Evolutionary conservation across 768 basidiomycete species (phyloP).

Genomic region (Strobilomyces echinocephalus): DNA sequence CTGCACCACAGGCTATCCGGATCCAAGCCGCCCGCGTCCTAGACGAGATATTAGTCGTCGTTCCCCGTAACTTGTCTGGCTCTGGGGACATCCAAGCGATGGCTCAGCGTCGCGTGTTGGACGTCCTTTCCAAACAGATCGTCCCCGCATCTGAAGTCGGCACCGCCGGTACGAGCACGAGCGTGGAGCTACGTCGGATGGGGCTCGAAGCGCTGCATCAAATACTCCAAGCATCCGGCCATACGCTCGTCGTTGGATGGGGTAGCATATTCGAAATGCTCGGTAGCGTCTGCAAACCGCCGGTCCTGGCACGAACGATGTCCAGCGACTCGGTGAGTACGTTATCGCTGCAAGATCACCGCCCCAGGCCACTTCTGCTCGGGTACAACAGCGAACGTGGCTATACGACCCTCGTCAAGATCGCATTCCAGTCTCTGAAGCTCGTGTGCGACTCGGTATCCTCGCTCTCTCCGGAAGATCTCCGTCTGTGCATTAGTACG

Average conservation of each 20-base stretch:
- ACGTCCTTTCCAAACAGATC: slow-evolving; percentile 79
- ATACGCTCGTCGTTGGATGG: slow-evolving; percentile 92
- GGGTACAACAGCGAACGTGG: slow-evolving; percentile 63
- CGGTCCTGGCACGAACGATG: slow-evolving; percentile 31
- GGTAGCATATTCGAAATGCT: slow-evolving; percentile 90
- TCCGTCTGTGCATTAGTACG: slow-evolving; percentile 85
- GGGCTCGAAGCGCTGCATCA: slow-evolving; percentile 86
- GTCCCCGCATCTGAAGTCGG: slow-evolving; percentile 39
- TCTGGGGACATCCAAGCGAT: slow-evolving; percentile 59
- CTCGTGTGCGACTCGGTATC: slow-evolving; percentile 92
- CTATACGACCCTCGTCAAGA: slow-evolving; percentile 75
- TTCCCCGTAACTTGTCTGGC: slow-evolving; percentile 65
- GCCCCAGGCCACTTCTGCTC: slow-evolving; percentile 46
- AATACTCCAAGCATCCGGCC: slow-evolving; percentile 87
- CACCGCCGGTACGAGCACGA: slow-evolving; percentile 41
- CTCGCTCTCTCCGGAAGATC: slow-evolving; percentile 70
- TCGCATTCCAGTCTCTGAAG: slow-evolving; percentile 90
- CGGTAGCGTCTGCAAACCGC: slow-evolving; percentile 75
- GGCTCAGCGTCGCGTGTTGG: slow-evolving; percentile 80
- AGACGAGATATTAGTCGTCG: slow-evolving; percentile 74
- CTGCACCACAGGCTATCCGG: slow-evolving; percentile 73
- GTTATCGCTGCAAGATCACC: slow-evolving; percentile 35
- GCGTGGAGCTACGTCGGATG: slow-evolving; percentile 79
- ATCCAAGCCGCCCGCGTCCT: slow-evolving; percentile 85
- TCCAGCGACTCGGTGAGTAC: slow-evolving; percentile 42